Evolutionary conservation across 345 rosid genomes (phyloP), one percentile per base, ranked within the genome.

Genomic region (Crucihimalaya himalaica): DNA sequence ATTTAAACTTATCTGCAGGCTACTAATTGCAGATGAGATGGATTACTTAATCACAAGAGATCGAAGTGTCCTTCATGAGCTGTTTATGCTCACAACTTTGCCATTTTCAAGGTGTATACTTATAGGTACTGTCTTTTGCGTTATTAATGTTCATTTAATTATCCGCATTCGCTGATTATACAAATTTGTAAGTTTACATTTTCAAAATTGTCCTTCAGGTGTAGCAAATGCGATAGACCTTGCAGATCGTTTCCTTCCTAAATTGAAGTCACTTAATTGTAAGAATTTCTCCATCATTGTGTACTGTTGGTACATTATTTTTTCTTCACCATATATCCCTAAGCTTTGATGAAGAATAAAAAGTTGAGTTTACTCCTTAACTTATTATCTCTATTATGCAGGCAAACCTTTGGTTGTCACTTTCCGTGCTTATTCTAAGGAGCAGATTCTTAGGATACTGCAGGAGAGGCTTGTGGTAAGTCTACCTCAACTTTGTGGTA

Each of bases 181-280:
- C 12, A 16, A 18, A 40, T 3, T 16, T 16, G 16, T 60, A 9
- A 62, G 20, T 21, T 55, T 29, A 21, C 5, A 42, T 3, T 34
- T 9, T 34, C 9, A 1, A 16, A 16, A 29, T 71, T 10, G 69
- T 65, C 64, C 77, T 37, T 81, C 87, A 93, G 96, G 94, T 16
- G 79, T 93, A 51, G 96, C 97, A 66, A 93, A 93, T 86, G 88
- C 98, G 62, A 89, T 88, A 66, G 94, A 89, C 71, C 83, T 91
- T 45, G 96, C 92, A 15, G 91, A 93, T 83, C 87, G 92, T 65
- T 93, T 93, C 80, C 97, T 93, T 74, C 92, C 94, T 2, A 89
- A 81, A 76, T 81, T 88, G 18, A 90, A 84, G 76, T 85, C 95
- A 15, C 79, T 84, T 60, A 88, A 88, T 75, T 89, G 97, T 93